Evolutionary conservation across 164 flowering plant genomes (phyloP).

Genomic region (Buxus sempervirens): DNA sequence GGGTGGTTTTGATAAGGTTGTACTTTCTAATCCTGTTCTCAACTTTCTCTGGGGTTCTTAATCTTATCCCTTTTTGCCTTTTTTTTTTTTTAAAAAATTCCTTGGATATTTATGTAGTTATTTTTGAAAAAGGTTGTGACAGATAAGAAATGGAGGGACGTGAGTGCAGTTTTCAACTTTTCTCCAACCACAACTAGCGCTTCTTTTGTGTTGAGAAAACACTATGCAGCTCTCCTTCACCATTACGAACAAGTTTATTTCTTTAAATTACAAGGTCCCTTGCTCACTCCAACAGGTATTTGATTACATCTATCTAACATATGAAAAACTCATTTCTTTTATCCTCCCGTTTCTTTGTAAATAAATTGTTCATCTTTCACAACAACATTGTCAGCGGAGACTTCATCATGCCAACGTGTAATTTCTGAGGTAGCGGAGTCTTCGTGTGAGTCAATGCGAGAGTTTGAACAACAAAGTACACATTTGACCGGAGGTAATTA

Average conservation of each 20-base stretch:
- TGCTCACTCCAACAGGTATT: conserved; percentile 32
- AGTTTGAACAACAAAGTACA: not conserved
- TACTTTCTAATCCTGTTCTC: too few species aligned
- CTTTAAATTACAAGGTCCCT: conserved; percentile 44
- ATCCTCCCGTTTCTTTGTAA: not conserved
- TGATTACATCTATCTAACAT: not conserved
- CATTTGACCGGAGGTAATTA: conserved; percentile 15
- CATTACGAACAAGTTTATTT: conserved; percentile 80
- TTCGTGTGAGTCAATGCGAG: conserved; percentile 13
- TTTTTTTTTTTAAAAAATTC: conserved; percentile 1
- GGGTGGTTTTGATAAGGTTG: conserved; percentile 82
- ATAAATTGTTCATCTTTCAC: not conserved
- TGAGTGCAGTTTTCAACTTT: conserved; percentile 55
- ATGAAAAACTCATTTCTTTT: not conserved
- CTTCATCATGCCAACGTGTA: conserved; percentile 13
- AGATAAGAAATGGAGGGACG: conserved; percentile 93
- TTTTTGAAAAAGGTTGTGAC: conserved; percentile 45
- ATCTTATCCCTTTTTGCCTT: too few species aligned
- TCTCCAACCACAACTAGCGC: conserved; percentile 86
- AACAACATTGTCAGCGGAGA: conserved; percentile 18
- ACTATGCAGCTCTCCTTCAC: conserved; percentile 57
- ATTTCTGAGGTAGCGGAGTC: not conserved
- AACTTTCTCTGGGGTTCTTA: too few species aligned
- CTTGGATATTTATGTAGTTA: too few species aligned
- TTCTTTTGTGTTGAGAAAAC: conserved; percentile 72